These are phyloP conservation scores for Tetrapisispora phaffii DNA, from an alignment of 805 yeast species.

Conservation along the genomic window DNA sequence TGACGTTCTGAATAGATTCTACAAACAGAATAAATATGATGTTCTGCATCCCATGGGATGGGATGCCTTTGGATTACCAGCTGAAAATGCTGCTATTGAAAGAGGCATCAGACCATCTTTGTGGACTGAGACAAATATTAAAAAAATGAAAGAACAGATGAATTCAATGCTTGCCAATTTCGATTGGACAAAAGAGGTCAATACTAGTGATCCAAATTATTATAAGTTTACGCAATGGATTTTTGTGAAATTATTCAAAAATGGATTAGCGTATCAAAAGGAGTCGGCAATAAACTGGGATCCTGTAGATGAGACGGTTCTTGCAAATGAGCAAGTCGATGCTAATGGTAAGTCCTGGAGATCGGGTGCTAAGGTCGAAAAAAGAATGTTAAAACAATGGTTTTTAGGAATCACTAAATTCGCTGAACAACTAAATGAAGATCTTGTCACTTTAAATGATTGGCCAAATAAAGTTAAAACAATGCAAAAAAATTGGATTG, in stretches of 20 bases:
- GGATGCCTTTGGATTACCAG: conserved; percentile 98
- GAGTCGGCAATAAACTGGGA: conserved; percentile 96
- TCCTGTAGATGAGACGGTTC: conserved; percentile 87
- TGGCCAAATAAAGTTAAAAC: conserved; percentile 88
- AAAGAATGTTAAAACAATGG: conserved; percentile 79
- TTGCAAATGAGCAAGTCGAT: conserved; percentile 96
- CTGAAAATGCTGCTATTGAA: conserved; percentile 95
- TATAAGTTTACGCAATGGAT: conserved; percentile 89
- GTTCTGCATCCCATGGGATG: conserved; percentile 98
- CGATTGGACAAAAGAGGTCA: conserved; percentile 87
- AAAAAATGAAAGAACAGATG: conserved; percentile 80
- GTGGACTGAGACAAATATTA: conserved; percentile 81
- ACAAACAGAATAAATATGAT: conserved; percentile 61
- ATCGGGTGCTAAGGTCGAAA: conserved; percentile 91
- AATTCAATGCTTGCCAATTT: conserved; percentile 68
- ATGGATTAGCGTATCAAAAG: conserved; percentile 76
- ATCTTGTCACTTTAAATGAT: conserved; percentile 46
- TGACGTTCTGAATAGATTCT: conserved; percentile 72
- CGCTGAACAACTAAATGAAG: conserved; percentile 57
- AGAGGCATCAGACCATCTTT: conserved; percentile 63
- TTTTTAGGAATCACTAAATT: conserved; percentile 80
- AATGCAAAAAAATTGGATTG: conserved; percentile 95
- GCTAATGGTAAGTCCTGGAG: conserved; percentile 88
- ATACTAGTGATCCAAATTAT: conserved; percentile 79
- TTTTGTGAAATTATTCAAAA: conserved; percentile 59